Base-by-base conservation (phyloP, 768 basidiomycete genomes). In the Peribolospora kevripleyi region DNA sequence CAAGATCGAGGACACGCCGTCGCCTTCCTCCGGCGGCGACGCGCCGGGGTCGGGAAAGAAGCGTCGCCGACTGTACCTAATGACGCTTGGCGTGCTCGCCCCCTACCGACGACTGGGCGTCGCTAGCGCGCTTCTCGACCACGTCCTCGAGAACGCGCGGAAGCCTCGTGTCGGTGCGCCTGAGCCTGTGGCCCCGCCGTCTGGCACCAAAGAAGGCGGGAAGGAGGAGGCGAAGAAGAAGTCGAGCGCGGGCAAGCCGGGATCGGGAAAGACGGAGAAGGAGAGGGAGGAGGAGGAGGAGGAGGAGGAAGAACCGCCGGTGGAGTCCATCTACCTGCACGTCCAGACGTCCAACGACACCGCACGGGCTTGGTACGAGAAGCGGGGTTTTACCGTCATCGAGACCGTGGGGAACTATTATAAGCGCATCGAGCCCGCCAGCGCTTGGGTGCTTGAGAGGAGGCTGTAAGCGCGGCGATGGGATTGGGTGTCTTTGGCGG, bases 1-100 rank as follows among this genome's bases (percentile, higher is more conserved):
- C 70, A 76, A 84, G 56, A 67, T 87, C 57, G 86, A 91, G 68
- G 74, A 71, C 53, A 57, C 53, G 52, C 45, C 48, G 7, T 7
- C 7, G 8, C 40, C 36, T 13, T 9, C 36, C 5, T 54, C 51
- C 40, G 25, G 25, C 25, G 25, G 25, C 25, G 25, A 25, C 25
- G 25, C 25, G 25, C 25, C 25, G 25, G 25, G 25, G 25, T 25
- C 25, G 25, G 43, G 48, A 40, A 39, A 13, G 7, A 5, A 51
- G 50, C 42, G 46, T 42, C 52, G 50, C 56, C 59, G 56, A 50
- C 68, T 84, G 57, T 90, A 90, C 69, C 73, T 88, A 64, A 84
- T 87, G 80, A 90, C 87, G 51, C 80, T 90, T 79, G 87, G 85
- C 48, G 70, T 90, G 59, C 77, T 90, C 54, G 84, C 84, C 0